Percentiles rank a stretch among this genome's conserved stretches.
Conservation (phyloP, 257 asterid genomes). For the Solanum neorickii region DNA sequence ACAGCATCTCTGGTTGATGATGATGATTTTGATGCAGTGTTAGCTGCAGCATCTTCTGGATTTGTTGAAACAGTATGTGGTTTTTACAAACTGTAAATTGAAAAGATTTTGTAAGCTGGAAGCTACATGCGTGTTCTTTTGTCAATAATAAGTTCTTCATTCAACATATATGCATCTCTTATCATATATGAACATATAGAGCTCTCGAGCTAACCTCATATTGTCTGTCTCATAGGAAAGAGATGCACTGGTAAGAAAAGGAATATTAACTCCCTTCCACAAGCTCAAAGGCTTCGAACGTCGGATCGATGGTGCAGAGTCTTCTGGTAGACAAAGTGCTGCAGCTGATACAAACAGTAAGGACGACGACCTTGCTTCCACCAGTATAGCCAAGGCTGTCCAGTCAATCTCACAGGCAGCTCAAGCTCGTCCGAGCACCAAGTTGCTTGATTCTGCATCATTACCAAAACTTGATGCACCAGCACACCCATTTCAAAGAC, state of each 20-base stretch:
- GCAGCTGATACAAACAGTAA: conserved; percentile 18
- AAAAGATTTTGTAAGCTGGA: not conserved
- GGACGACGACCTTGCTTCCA: conserved; percentile 34
- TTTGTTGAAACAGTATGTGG: conserved; percentile 89
- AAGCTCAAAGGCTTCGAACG: conserved; percentile 93
- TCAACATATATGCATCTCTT: not conserved
- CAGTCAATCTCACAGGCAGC: conserved; percentile 67
- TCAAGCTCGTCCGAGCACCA: conserved; percentile 72
- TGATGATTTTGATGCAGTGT: conserved; percentile 76
- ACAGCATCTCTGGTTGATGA: conserved; percentile 49
- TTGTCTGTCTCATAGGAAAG: conserved; percentile 61
- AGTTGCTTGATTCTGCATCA: conserved; percentile 61
- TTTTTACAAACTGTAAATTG: not conserved
- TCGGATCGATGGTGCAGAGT: conserved; percentile 58
- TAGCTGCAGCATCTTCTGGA: conserved; percentile 84
- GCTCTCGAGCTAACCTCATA: conserved; percentile 2
- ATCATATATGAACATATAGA: not conserved
- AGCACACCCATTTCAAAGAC: conserved; percentile 62
- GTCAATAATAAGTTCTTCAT: not conserved
- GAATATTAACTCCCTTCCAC: conserved; percentile 91
- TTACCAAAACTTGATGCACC: conserved; percentile 82
- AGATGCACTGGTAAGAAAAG: conserved; percentile 90
- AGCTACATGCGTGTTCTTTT: not conserved
- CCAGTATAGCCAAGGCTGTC: conserved; percentile 70
- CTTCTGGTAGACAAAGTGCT: conserved; percentile 30